Base-by-base conservation (phyloP, 148 eudicot genomes). In the Amaranthus hypochondriacus region DNA sequence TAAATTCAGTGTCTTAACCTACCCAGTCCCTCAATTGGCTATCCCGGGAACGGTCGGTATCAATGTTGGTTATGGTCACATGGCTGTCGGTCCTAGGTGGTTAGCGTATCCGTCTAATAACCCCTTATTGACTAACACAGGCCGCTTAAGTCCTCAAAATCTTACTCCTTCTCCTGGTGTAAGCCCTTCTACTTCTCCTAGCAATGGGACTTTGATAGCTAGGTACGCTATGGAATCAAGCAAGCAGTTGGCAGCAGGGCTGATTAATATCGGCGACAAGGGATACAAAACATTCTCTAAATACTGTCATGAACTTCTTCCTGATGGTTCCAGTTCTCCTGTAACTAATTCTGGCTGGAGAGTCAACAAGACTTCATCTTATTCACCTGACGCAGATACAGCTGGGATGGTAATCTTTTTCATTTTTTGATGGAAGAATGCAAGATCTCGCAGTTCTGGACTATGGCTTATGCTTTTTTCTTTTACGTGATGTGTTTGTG, bases 11-110 rank as follows among this genome's bases (percentile, higher is more conserved):
- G 99, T 95, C 69, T 86, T 95, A 77, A 95, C 99, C 9, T 89
- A 90, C 79, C 97, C 99, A 48, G 84, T 95, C 66, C 96, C 99
- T 72, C 97, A 90, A 73, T 61, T 83, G 79, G 86, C 86, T 71
- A 89, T 86, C 68, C 89, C 79, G 75, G 97, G 97, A 75, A 59
- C 77, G 62, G 71, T 72, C 73, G 93, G 97, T 69, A 82, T 89
- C 53, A 90, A 89, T 68, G 84, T 84, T 50, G 99, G 97, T 55
- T 92, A 88, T 86, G 99, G 99, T 69, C 97, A 97, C 8, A 90
- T 95, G 97, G 93, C 90, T 58, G 91, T 95, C 61, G 99, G 97
- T 48, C 84, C 93, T 28, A 86, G 99, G 78, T 95, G 99, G 99
- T 82, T 95, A 80, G 99, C 99, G 53, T 95, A 90, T 87, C 87